Conservation (phyloP, 129 eudicot genomes). For the Rutidosis leptorrhynchoides region DNA sequence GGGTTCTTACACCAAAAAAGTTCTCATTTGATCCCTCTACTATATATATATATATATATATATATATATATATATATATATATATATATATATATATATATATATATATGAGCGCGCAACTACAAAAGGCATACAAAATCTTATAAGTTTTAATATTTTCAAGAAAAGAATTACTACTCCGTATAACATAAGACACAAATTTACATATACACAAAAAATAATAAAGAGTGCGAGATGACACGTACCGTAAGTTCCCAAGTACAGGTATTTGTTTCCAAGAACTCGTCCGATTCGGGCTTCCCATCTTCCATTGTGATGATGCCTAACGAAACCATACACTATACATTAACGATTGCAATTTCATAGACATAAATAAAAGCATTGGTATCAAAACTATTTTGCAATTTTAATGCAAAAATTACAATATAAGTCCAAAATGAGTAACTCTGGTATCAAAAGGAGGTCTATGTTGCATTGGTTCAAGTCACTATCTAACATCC, state of each 20-base stretch:
- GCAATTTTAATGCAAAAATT: not conserved
- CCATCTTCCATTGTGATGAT: constrained; percentile 92
- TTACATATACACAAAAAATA: not conserved
- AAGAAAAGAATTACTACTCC: not conserved
- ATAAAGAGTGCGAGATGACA: constrained; percentile 5
- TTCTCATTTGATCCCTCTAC: too few relatives aligned
- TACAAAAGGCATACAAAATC: not conserved
- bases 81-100: too few relatives aligned
- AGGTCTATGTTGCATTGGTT: not conserved
- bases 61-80: too few relatives aligned
- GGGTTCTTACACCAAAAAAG: too few relatives aligned
- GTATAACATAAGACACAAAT: not conserved
- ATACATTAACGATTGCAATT: not conserved
- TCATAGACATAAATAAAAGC: not conserved
- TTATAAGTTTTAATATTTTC: not conserved
- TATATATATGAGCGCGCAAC: not conserved
- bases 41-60: too few relatives aligned
- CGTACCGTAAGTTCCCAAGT: constrained; percentile 87
- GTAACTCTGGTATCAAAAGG: constrained; percentile 1
- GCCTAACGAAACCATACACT: constrained; percentile 47
- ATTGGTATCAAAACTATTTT: not conserved
- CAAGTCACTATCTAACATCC: constrained; percentile 13
- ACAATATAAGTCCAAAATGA: not conserved
- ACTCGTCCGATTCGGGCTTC: constrained; percentile 94
- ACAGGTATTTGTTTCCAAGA: constrained; percentile 73